Evolutionary conservation across 2,329 filamentous ascomycete species (phyloP), one percentile per base, ranked within the genome.

Genomic region (Verticillium nubilum): DNA sequence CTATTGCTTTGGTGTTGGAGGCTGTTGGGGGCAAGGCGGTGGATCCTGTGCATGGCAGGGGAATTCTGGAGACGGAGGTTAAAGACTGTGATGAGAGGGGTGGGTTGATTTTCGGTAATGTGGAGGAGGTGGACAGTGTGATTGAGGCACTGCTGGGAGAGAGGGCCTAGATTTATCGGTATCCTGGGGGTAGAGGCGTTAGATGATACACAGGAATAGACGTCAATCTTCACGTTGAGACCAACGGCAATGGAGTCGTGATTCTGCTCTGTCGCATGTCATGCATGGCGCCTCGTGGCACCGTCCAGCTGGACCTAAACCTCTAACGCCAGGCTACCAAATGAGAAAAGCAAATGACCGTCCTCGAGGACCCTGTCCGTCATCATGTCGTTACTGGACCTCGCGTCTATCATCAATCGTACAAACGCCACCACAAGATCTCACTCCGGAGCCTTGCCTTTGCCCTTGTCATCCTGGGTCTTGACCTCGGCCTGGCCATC

Each of bases 1-100:
- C 85, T 1, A 69, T 88, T n/a, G 85, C 84, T 0, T 70, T 88
- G 27, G 69, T 87, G 2, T 63, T 87, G 1, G 85, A 87, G 69
- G 86, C 83, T 61, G 84, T 82, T 0, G 84, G 84, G 0, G 85
- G 85, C 0, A 70, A 66, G 56, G 85, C 85, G 0, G 67, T 86
- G 0, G 82, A 86, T 61, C 76, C 82, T 0, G 68, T 60, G 0
- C 69, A 74, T 17, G 80, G 80, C 0, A 61, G 52, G 2, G 67
- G 73, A 13, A 73, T 85, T 5, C 65, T 85, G 31, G 74, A 72
- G 1, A 70, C 59, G 53, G 59, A 64, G 2, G 62, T 82, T 9
- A 66, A 59, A 31, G 69, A 74, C 3, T 78, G 79, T 27, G 79
- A 82, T 56, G 82, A 85, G 64, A 75, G 75, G 26, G 81, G 73